phyloP scores from a whole-genome alignment of 768 basidiomycete genomes.

The Lactarius hengduanensis region DNA sequence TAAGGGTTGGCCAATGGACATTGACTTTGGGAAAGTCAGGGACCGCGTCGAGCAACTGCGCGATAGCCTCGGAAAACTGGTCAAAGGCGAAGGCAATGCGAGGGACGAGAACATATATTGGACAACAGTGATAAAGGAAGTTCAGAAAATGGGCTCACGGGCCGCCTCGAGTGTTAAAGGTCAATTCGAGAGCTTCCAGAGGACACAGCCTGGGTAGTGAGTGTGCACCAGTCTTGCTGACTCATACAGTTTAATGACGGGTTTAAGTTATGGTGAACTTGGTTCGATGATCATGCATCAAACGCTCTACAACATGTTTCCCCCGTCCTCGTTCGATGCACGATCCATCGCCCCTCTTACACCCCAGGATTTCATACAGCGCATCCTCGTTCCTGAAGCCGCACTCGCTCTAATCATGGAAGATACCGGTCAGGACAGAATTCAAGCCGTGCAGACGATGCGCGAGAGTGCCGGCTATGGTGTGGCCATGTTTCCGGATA shows the following conservation, averaged over 20 bases:
- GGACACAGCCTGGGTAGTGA: slow-evolving; percentile 88
- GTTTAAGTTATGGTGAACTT: slow-evolving; percentile 75
- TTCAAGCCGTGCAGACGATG: slow-evolving; percentile 57
- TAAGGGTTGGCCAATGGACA: slow-evolving; percentile 74
- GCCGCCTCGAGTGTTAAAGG: slow-evolving; percentile 65
- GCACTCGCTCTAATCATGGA: slow-evolving; percentile 79
- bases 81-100: slow-evolving; percentile 40
- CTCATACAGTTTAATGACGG: background rate
- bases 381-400: slow-evolving; percentile 88
- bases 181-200: slow-evolving; percentile 78
- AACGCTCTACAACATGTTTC: slow-evolving; percentile 73
- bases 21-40: slow-evolving; percentile 60
- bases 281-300: slow-evolving; percentile 81
- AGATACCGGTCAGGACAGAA: slow-evolving; percentile 53
- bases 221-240: slow-evolving; percentile 35
- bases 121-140: slow-evolving; percentile 59
- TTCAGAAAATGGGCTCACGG: slow-evolving; percentile 63
- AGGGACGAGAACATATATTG: slow-evolving; percentile 60
- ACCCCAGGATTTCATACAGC: slow-evolving; percentile 73
- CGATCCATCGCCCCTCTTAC: slow-evolving; percentile 62
- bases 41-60: slow-evolving; percentile 54
- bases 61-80: slow-evolving; percentile 46
- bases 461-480: slow-evolving; percentile 82
- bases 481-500: slow-evolving; percentile 79
- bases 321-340: slow-evolving; percentile 55